Base-by-base conservation (phyloP, 805 yeast genomes). In the Candida ponderosae region DNA sequence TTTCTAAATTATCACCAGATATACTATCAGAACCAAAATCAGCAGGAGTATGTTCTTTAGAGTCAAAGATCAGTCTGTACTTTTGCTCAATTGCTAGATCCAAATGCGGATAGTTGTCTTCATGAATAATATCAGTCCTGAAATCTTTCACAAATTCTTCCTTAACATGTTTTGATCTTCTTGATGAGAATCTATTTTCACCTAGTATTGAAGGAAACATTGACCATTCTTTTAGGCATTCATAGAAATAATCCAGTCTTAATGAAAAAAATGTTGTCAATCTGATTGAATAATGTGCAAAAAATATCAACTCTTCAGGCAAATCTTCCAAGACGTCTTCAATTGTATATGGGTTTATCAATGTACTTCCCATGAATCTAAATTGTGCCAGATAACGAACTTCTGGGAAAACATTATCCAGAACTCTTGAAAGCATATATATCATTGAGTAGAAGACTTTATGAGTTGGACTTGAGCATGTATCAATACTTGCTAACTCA, bases 321-420 rank as follows among this genome's bases (percentile, higher is more conserved):
- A 48, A 19, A 2, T 34, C 40, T 4, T 20, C 24, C 11, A 29
- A 24, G 1, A 50, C 11, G 14, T 41, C 46, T 0, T 38, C 35
- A 2, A 13, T 26, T 3, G 45, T 39, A 32, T 33, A 50, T 5
- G 57, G 55, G 26, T 46, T 50, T 8, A 44, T 6, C 2, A 38
- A 29, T 9, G 52, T 37, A 21, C 55, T 52, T 1, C 57, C 57
- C 41, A 50, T 46, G 39, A 50, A 53, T 33, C 56, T 39, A 23
- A 33, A 42, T 10, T 35, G 40, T 0, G 44, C 34, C 4, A 51
- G 17, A 30, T 43, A 53, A 34, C 54, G 39, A 0, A 43, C 14
- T 27, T 45, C 53, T 9, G 57, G 57, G 34, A 51, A 47, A 5
- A 48, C 28, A 26, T 48, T 51, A 31, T 53, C 57, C 24, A 53